Conservation (phyloP, 306 rosid genomes). For the Quercus robur region DNA sequence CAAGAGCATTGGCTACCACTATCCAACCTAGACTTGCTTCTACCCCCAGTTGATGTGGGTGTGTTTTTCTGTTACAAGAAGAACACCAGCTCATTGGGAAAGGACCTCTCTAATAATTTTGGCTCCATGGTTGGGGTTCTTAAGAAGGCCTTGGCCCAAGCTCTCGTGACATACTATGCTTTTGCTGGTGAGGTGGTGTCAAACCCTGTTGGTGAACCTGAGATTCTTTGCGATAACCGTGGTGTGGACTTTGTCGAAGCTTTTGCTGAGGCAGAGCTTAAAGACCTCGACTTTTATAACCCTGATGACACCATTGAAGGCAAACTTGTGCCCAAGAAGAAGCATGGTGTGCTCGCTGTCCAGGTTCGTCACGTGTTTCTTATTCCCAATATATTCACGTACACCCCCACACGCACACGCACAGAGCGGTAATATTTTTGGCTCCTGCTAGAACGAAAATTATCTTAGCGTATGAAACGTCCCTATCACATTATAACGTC, state of each 20-base stretch:
- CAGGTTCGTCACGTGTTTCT: conserved; percentile 40
- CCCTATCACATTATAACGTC: no score
- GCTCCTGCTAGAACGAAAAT: no score
- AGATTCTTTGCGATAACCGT: conserved; percentile 68
- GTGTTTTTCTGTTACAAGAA: conserved; percentile 67
- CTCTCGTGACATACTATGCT: conserved; percentile 48
- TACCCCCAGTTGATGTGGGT: conserved; percentile 59
- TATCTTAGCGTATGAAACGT: no score
- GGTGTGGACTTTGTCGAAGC: conserved; percentile 80
- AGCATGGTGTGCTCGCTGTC: conserved; percentile 60
- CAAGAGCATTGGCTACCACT: conserved; percentile 72
- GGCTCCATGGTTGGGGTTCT: conserved; percentile 34
- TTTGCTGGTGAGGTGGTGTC: conserved; percentile 62
- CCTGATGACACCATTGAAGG: conserved; percentile 58
- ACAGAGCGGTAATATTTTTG: no score
- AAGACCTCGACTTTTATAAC: conserved; percentile 49
- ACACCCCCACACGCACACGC: no score
- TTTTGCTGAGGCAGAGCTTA: conserved; percentile 49
- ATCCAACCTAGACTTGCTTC: conserved; percentile 73
- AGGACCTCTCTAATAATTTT: conserved; percentile 2
- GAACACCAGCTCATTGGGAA: not conserved
- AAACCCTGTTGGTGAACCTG: conserved; percentile 58
- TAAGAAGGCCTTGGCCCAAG: conserved; percentile 49
- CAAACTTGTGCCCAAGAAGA: conserved; percentile 58
- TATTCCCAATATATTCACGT: no score